Conservation (phyloP, 257 asterid genomes). For the Striga asiatica region DNA sequence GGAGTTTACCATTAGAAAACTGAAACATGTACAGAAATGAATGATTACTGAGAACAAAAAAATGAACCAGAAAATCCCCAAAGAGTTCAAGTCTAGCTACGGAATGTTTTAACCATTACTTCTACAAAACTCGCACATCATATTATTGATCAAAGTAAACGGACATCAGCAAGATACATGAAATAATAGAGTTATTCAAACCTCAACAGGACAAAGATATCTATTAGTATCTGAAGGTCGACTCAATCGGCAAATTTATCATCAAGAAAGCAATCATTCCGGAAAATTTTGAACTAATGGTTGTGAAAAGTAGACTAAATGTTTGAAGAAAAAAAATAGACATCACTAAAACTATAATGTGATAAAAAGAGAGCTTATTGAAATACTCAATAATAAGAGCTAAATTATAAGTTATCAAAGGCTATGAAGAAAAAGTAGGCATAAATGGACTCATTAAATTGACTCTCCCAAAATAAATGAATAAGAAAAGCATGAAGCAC, state of each 20-base stretch:
- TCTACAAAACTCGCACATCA: background rate
- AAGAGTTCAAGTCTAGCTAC: background rate
- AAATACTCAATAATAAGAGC: background rate
- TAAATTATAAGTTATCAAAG: background rate
- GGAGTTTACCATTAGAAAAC: conserved; percentile 2
- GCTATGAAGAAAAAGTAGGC: background rate
- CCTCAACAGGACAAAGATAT: background rate
- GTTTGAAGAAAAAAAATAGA: too few relatives aligned
- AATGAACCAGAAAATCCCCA: background rate
- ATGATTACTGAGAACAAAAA: background rate
- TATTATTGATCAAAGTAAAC: background rate
- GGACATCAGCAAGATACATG: background rate
- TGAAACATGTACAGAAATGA: background rate
- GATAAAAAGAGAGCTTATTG: background rate
- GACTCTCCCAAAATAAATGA: background rate
- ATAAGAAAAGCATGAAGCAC: background rate
- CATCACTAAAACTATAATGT: background rate
- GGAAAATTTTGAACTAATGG: background rate
- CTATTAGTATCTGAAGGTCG: background rate
- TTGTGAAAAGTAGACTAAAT: background rate
- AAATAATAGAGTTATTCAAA: background rate
- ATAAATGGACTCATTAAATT: background rate
- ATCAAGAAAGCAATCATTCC: background rate
- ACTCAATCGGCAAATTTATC: background rate
- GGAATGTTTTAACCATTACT: background rate